Evolutionary conservation across 176 grass and related monocot species (phyloP), one percentile per base, ranked within the genome.

Genomic region (Ananas comosus): DNA sequence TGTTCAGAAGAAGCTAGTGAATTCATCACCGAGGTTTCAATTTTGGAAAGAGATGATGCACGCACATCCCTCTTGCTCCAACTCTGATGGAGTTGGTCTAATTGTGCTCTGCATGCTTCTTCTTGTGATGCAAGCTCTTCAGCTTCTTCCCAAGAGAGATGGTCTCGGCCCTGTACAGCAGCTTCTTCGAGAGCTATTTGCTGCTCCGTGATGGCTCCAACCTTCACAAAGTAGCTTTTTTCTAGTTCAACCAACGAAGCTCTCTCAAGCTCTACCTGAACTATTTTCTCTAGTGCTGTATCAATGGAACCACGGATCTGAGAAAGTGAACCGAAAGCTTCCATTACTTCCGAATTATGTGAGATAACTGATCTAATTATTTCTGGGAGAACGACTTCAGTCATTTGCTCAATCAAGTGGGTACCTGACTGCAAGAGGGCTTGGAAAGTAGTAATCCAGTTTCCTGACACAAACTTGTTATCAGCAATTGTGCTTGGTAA

Each of bases 91-190:
- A 96, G 79, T 73, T 90, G 88, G 28, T 96, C 86, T 76, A 96
- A 80, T 74, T 96, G 79, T 80, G 86, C 64, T 65, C 86, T 92
- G 77, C 88, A 96, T 64, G 90, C 79, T 82, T 96, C 93, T 85
- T 92, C 93, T 71, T 92, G 88, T 0, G 93, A 96, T 78, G 93
- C 88, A 70, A 96, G 76, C 77, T 96, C 93, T 72, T 96, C 93
- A 70, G 93, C 93, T 86, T 96, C 93, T 92, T 96, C 92, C 92
- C 92, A 96, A 75, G 92, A 96, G 61, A 96, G 76, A 80, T 96
- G 83, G 75, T 96, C 92, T 71, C 88, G 91, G 49, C 92, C 88
- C 72, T 67, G 87, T 12, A 66, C 53, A 63, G 88, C 92, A 82
- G 88, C 92, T 82, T 92, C 81, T 85, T 86, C 86, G 80, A 96